Conservation (phyloP, 2,329 filamentous ascomycete genomes). For the Ophiocordyceps australis region DNA sequence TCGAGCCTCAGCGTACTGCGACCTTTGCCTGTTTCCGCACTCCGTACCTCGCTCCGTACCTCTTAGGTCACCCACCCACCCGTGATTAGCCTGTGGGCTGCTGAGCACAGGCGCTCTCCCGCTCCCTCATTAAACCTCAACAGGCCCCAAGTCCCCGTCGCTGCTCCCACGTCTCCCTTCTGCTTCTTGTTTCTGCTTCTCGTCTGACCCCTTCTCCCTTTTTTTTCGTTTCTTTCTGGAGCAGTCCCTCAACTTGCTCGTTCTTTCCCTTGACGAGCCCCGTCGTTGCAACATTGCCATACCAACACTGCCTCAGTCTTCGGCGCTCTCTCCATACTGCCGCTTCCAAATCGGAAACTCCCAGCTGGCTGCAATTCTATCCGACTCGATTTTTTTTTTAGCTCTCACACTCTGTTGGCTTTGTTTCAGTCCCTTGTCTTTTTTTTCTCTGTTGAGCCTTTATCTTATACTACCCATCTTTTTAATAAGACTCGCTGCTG, state of each 20-base stretch:
- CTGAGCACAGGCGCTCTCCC: slow-evolving; percentile 2
- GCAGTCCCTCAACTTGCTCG: too few species aligned
- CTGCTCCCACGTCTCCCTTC: slow-evolving; percentile 12
- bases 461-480: slow-evolving; percentile 11
- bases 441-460: slow-evolving; percentile 5
- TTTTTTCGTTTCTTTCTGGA: not conserved
- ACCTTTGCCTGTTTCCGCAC: slow-evolving; percentile 3
- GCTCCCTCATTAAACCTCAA: slow-evolving; percentile 14
- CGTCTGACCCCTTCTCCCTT: slow-evolving; percentile 5
- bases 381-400: slow-evolving; percentile 5
- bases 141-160: slow-evolving; percentile 10
- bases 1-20: too few species aligned
- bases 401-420: slow-evolving; percentile 4
- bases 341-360: slow-evolving; percentile 3
- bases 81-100: not conserved
- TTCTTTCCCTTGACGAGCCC: too few species aligned
- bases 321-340: slow-evolving; percentile 3
- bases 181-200: slow-evolving; percentile 10
- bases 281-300: slow-evolving; percentile 7
- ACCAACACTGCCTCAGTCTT: slow-evolving; percentile 5
- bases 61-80: too few species aligned
- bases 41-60: too few species aligned
- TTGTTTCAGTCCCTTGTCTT: slow-evolving; percentile 8
- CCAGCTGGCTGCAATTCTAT: slow-evolving; percentile 8
- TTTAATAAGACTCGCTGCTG: too few species aligned